Evolutionary conservation across 2,329 filamentous ascomycete species (phyloP), one percentile per base, ranked within the genome.

Genomic region (Exserohilum rostratum): DNA sequence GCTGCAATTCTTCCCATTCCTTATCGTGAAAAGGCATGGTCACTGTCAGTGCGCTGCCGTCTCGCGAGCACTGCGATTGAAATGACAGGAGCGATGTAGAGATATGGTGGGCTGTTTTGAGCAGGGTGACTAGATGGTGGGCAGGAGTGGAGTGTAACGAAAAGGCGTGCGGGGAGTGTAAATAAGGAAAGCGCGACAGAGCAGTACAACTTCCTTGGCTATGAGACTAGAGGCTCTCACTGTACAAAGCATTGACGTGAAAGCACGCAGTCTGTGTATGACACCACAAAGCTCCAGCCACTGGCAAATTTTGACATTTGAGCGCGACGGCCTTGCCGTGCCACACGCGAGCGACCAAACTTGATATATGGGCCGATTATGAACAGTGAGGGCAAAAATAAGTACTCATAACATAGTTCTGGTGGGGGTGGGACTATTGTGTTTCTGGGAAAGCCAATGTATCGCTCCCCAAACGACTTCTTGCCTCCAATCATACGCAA

Each of bases 1-100:
- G 64, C 46, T 57, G 55, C 6, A 53, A 34, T 15, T 66, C 58
- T 18, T 68, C 60, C 57, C 58, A 65, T 2, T 63, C 55, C 20
- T 35, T 39, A 17, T 65, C 50, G n/a, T 15, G 52, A 35, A 58
- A 65, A 13, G 61, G 55, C 65, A 66, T 67, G n/a, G 15, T 50
- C 33, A 22, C 37, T 46, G 17, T 15, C 30, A 20, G 7, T 15
- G 33, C 6, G 4, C 1, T 27, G n/a, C 18, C 3, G 5, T 20
- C 13, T 18, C 30, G 29, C 17, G 12, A 35, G 30, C 25, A 15
- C n/a, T 22, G 34, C 3, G 38, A 29, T 31, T 10, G 17, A 7
- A 25, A 25, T 7, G 22, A 7, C 22, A 25, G 22, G 4, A 38
- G 13, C 7, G 13, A 12, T 18, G 5, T 20, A 20, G 15, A 7